Evolutionary conservation across 2,329 filamentous ascomycete genomes (phyloP), one percentile per base, ranked within the genome.

Genomic region (Emydomyces testavorans): DNA sequence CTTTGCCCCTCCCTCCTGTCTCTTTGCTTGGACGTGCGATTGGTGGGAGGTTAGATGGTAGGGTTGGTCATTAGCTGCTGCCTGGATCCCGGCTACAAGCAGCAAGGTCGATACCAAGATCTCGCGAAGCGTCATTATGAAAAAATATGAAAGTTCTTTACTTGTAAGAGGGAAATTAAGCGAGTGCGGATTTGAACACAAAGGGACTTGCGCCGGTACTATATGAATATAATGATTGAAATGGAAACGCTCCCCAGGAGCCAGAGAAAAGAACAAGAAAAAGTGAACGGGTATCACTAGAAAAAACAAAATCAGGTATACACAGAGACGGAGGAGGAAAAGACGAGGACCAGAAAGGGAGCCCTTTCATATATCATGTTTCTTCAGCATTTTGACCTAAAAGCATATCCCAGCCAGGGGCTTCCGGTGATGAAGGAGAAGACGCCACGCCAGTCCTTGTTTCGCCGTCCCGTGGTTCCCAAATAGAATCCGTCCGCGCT

Each of bases 101-200:
- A 47, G 28, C 18, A 47, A 20, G 18, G 35, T 34, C 24, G 45
- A 47, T 34, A 47, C 10, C 8, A 47, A 32, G 15, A 47, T 24
- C 3, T 39, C 29, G 24, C 45, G 45, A 32, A 47, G 35, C 31
- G 45, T 40, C 45, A 47, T 47, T 47, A 21, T 47, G 45, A 47
- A 40, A 7, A 10, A 16, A 15, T 21, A 15, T n/a, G 16, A 35
- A 32, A 16, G 16, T 39, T 21, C 10, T 5, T 35, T 18, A 18
- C 39, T 42, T 21, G n/a, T 2, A 24, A 18, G 15, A 29, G 13
- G 11, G 29, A 34, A 11, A 24, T 34, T 8, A 21, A 23, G 28
- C 15, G 13, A 34, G 6, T 18, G 23, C 8, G 26, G 8, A 13
- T 31, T n/a, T 40, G 10, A 6, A 24, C 24, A 28, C 16, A 32